These are phyloP conservation scores for Cucumis hystrix DNA, from an alignment of 306 rosid genomes.

Conservation along the genomic window DNA sequence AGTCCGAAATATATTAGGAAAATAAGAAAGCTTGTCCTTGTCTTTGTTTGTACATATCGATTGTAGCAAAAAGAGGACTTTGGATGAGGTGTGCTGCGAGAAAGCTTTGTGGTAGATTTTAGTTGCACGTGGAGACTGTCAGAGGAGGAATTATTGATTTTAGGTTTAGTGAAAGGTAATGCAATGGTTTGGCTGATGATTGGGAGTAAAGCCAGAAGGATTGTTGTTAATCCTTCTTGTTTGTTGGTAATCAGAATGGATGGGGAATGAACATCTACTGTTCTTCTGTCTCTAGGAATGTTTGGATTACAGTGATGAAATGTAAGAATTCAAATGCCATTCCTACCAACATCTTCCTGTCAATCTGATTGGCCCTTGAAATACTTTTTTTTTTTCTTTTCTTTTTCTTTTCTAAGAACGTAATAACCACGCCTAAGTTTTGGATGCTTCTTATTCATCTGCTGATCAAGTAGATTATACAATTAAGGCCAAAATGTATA, in stretches of 20 bases:
- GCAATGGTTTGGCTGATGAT: neutral
- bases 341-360: neutral
- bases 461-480: neutral
- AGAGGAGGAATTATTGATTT: neutral
- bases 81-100: neutral
- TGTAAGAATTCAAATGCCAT: neutral
- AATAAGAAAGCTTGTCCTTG: neutral
- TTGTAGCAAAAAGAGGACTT: neutral
- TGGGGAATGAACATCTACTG: neutral
- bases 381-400: neutral
- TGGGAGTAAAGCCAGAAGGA: neutral
- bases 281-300: neutral
- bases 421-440: neutral
- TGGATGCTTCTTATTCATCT: neutral
- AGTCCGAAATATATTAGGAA: neutral
- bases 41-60: neutral
- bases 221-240: neutral
- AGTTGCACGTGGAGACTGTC: constrained; percentile 2
- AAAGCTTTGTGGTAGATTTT: neutral
- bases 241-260: neutral
- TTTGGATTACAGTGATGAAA: neutral
- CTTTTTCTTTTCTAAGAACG: neutral
- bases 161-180: neutral
- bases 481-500: neutral
- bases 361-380: neutral